A percentile compares a stretch with the other conserved stretches of the same genome.
Conservation (phyloP, 257 asterid species). For the Fraxinus quadrangulata region DNA sequence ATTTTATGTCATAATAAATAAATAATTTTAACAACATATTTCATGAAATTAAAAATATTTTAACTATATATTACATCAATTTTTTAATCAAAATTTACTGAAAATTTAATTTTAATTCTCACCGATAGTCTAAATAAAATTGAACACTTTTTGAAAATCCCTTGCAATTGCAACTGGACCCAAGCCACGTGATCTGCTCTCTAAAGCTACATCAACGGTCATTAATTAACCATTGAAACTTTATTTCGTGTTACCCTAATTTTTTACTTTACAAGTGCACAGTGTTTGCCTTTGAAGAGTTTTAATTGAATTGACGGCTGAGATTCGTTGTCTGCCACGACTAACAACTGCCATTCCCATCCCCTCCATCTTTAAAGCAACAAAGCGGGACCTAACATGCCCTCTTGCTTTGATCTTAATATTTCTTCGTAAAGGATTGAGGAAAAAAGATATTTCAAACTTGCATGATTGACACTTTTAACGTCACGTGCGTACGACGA, state of each 20-base stretch:
- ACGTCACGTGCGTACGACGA: background rate
- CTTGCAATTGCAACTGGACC: background rate
- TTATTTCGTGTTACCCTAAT: no score
- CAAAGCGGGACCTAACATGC: background rate
- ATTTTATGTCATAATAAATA: no score
- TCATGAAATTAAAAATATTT: no score
- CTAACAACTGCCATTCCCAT: conserved; percentile 24
- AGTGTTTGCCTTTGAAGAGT: background rate
- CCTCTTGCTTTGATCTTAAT: conserved; percentile 24
- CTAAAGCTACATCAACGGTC: background rate
- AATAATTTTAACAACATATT: no score
- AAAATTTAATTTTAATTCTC: no score
- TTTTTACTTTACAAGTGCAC: background rate
- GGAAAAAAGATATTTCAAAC: background rate
- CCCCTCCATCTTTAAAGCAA: conserved; percentile 5
- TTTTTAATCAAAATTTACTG: no score
- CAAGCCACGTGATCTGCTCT: conserved; percentile 18
- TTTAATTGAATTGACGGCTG: conserved; percentile 20
- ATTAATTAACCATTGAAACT: background rate
- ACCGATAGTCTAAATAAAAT: background rate
- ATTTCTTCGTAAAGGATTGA: conserved; percentile 18
- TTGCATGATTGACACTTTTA: background rate
- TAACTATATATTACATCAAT: no score
- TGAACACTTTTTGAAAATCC: background rate
- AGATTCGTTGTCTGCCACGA: conserved; percentile 47